Conservation (phyloP, 768 basidiomycete genomes). For the Russula virescens region DNA sequence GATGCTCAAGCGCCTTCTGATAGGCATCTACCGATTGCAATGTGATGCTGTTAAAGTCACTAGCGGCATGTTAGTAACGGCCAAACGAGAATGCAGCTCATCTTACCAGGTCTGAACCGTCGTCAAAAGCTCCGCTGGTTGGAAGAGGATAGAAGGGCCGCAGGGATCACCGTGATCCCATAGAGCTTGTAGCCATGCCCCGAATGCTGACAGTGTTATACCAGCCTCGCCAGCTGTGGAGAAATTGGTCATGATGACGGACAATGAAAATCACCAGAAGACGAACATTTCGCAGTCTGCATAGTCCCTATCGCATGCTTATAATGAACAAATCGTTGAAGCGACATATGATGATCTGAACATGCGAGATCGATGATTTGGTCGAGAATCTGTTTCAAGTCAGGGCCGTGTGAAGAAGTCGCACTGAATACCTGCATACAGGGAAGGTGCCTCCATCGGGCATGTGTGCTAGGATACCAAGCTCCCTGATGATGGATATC, state of each 20-base stretch:
- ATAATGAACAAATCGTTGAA: constrained; percentile 46
- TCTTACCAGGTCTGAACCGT: constrained; percentile 17
- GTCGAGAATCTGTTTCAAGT: constrained; percentile 29
- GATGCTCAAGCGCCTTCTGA: constrained; percentile 8
- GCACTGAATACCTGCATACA: neutral
- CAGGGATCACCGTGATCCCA: constrained; percentile 14
- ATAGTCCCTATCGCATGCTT: constrained; percentile 53
- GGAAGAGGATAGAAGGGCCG: constrained; percentile 21
- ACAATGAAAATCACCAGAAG: neutral
- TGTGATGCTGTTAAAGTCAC: constrained; percentile 18
- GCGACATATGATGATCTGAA: constrained; percentile 24
- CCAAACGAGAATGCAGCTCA: neutral
- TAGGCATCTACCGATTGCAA: neutral
- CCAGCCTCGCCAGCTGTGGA: neutral
- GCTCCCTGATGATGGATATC: constrained; percentile 17
- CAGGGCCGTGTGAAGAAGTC: neutral
- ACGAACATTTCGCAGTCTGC: constrained; percentile 39
- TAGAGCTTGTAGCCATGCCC: constrained; percentile 21
- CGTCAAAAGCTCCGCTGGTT: constrained; percentile 10
- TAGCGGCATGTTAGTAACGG: constrained; percentile 6
- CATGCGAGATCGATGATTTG: constrained; percentile 27
- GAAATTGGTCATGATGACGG: neutral
- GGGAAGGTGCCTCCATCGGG: neutral
- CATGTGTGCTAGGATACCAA: constrained; percentile 12
- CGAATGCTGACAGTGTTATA: constrained; percentile 7